Evolutionary conservation across 164 flowering plant genomes (phyloP).

Genomic region (Nymphaea thermarum): DNA sequence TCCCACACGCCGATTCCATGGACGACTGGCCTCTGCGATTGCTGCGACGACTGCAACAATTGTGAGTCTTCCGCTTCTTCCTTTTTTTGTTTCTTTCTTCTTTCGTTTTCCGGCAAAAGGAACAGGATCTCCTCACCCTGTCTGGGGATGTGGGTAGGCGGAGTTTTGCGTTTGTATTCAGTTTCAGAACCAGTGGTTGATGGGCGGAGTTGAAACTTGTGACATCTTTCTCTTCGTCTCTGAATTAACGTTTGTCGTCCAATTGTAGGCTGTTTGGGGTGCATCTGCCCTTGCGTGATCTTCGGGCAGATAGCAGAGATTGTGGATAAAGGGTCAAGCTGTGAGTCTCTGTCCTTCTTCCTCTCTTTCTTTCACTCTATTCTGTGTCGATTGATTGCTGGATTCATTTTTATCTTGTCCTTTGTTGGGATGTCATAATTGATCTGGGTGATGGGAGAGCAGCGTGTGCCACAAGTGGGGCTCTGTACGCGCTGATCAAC

Average conservation of each 20-base stretch:
- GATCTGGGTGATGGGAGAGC: background rate
- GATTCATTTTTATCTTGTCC: no score
- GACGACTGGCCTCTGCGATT: background rate
- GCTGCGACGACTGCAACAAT: background rate
- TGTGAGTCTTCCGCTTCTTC: background rate
- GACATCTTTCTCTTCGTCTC: background rate
- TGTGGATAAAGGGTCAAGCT: background rate
- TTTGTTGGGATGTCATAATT: background rate
- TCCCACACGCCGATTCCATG: background rate
- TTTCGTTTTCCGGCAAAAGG: no score
- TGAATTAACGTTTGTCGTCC: background rate
- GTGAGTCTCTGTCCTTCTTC: background rate
- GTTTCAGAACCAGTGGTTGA: background rate
- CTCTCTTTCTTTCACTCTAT: background rate
- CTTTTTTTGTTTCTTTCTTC: no score
- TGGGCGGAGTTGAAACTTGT: background rate
- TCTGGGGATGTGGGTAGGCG: no score
- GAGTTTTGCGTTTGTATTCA: no score
- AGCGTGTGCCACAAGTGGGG: constrained; percentile 25
- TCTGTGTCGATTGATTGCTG: background rate
- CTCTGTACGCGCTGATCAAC: constrained; percentile 12
- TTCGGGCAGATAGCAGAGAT: background rate
- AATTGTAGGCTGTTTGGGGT: background rate
- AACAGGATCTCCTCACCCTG: no score
- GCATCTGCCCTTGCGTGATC: background rate